Evolutionary conservation across 1,139 yeast genomes (phyloP), one percentile per base, ranked within the genome.

Genomic region (Citeromyces hawaiiensis): DNA sequence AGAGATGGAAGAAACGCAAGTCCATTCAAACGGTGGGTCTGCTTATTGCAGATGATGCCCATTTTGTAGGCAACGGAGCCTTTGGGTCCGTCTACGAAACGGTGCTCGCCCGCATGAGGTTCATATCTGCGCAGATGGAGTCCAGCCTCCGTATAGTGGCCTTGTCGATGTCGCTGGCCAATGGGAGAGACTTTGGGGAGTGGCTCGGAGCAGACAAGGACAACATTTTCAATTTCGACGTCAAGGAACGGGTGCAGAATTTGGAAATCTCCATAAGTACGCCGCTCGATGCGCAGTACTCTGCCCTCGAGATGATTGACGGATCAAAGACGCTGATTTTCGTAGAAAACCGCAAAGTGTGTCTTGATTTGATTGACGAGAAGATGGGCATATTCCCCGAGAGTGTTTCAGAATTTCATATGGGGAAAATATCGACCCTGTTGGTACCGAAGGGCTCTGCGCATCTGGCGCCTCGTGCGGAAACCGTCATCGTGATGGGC

Each of bases 1-100:
- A 91, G 47, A 68, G 88, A 39, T 91, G 97, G 97, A 77, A 78
- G 48, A 81, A 76, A 47, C 63, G 87, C 43, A 77, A 73, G 49
- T 76, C 77, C 38, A 63, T 88, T 3, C 87, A 81, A 44, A 57
- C 72, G 0, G 71, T 91, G 29, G 85, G 76, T 40, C 55, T 86
- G 33, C 53, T 86, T 3, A 70, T 91, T 39, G 75, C 76, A 39
- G 96, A 86, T 55, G 91, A 86, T 51, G 60, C 73, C n/a, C 96
- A 91, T 48, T 53, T 61, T 39, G 55, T 88, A 25, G 87, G 93
- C 2, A 68, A 69, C 42, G 74, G 73, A 1, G 49, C 50, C 14
- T 46, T 49, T 15, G 94, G 94, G 0, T 61, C 74, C 4, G 52
- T 61, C 1, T 87, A 87, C 51, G 99, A 93, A 55, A 65, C 68